Percentiles rank a stretch among this genome's conserved stretches.
These are phyloP conservation scores for Gossypioides kirkii DNA, from an alignment of 345 rosid genomes.

Conservation along the genomic window DNA sequence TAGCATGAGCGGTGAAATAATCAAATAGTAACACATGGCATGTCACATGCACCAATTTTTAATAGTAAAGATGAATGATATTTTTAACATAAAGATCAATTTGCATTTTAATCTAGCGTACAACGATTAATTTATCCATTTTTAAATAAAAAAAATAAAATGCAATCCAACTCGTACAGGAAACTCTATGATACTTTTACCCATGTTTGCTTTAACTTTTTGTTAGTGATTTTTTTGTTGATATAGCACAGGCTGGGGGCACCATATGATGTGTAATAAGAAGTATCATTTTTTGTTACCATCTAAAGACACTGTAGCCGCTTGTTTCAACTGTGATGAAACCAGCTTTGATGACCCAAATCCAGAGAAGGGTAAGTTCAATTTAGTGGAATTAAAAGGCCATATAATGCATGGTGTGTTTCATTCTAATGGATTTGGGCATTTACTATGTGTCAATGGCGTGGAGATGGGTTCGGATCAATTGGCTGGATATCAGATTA, in stretches of 20 bases:
- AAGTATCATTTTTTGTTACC: conserved; percentile 89
- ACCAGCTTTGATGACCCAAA: conserved; percentile 14
- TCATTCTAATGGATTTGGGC: conserved; percentile 88
- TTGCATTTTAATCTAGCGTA: too few species aligned
- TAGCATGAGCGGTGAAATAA: too few species aligned
- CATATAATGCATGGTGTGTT: conserved; percentile 77
- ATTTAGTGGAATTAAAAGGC: conserved; percentile 44
- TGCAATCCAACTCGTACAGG: too few species aligned
- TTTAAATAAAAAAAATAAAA: too few species aligned
- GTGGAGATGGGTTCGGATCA: conserved; percentile 54
- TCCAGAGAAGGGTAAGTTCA: conserved; percentile 35
- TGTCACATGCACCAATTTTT: too few species aligned
- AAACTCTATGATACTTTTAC: too few species aligned
- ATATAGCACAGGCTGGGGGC: conserved; percentile 71
- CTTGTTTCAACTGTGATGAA: conserved; percentile 34
- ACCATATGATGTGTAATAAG: conserved; percentile 74
- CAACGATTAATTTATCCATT: too few species aligned
- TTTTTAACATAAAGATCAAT: too few species aligned
- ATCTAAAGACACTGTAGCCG: conserved; percentile 48
- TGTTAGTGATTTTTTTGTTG: conserved; percentile 5
- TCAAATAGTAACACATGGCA: too few species aligned
- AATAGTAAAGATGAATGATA: too few species aligned
- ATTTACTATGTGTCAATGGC: conserved; percentile 70
- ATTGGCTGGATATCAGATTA: conserved; percentile 64
- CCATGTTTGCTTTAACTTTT: too few species aligned